A percentile compares a stretch with the other conserved stretches of the same genome.
Conservation (phyloP, 2,329 filamentous ascomycete genomes). For the Bipolaris sorokiniana region DNA sequence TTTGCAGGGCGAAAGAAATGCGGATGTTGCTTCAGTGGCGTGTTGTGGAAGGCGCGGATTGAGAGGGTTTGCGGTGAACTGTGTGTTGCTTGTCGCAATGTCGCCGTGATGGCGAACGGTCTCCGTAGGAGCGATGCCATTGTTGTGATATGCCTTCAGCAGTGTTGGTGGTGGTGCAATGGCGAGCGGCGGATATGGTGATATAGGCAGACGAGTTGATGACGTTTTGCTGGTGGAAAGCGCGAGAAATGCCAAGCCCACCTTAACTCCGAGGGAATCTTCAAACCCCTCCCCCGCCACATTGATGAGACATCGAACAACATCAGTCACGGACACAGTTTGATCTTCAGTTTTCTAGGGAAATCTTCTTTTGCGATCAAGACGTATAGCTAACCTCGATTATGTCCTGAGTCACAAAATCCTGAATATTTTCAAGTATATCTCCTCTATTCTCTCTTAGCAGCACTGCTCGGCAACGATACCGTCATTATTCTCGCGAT, state of each 20-base stretch:
- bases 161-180: slow-evolving; percentile 5
- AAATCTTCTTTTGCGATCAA: not conserved
- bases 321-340: not conserved
- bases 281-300: not conserved
- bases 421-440: too few species aligned
- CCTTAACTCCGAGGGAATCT: slow-evolving; percentile 13
- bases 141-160: slow-evolving; percentile 26
- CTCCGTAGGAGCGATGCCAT: slow-evolving; percentile 71
- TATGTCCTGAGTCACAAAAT: too few species aligned
- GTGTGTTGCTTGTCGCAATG: slow-evolving; percentile 62
- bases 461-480: too few species aligned
- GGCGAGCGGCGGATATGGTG: slow-evolving; percentile 7
- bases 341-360: not conserved
- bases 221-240: slow-evolving; percentile 26
- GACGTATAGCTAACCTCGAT: too few species aligned
- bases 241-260: slow-evolving; percentile 30
- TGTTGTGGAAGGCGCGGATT: slow-evolving; percentile 66
- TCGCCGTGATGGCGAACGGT: slow-evolving; percentile 67
- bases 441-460: too few species aligned
- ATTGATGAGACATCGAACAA: not conserved
- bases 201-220: slow-evolving; percentile 18
- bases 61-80: slow-evolving; percentile 55
- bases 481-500: too few species aligned
- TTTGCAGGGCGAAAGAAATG: slow-evolving; percentile 55
- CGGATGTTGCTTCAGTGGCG: slow-evolving; percentile 57